Evolutionary conservation across 768 basidiomycete species (phyloP).

Genomic region (Chalciporus pseudorubinellus): DNA sequence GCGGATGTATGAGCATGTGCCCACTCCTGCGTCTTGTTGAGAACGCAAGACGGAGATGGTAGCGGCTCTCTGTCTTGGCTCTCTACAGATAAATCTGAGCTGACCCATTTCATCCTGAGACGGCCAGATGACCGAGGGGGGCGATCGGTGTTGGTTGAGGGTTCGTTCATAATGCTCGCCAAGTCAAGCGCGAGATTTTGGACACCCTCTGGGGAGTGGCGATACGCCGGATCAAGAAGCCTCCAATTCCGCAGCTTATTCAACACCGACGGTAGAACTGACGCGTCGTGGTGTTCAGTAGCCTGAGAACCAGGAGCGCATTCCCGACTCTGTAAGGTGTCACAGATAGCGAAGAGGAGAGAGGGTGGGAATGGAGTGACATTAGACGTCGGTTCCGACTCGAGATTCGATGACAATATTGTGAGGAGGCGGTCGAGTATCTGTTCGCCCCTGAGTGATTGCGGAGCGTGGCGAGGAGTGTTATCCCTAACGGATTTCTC

Average conservation of each 20-base stretch:
- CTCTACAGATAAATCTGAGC: slow-evolving; percentile 7
- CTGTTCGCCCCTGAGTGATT: slow-evolving; percentile 8
- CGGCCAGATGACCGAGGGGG: not conserved
- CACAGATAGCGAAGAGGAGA: slow-evolving; percentile 26
- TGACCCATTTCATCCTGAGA: slow-evolving; percentile 20
- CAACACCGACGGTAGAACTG: slow-evolving; percentile 23
- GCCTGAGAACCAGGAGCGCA: not conserved
- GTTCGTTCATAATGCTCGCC: slow-evolving; percentile 9
- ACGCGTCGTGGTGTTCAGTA: not conserved
- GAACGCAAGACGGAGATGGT: slow-evolving; percentile 3
- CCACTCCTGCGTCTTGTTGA: not conserved
- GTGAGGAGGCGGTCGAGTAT: slow-evolving; percentile 14
- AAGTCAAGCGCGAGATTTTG: slow-evolving; percentile 21
- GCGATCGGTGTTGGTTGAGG: not conserved
- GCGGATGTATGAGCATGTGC: not conserved
- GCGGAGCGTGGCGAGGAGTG: slow-evolving; percentile 1
- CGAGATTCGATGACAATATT: slow-evolving; percentile 14
- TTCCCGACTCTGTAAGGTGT: slow-evolving; percentile 6
- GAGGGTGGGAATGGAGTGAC: slow-evolving; percentile 8
- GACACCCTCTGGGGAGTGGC: slow-evolving; percentile 10
- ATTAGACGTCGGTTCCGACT: not conserved
- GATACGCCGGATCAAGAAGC: slow-evolving; percentile 17
- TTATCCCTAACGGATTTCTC: slow-evolving; percentile 5
- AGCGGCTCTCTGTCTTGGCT: slow-evolving; percentile 5
- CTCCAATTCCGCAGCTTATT: slow-evolving; percentile 25